A percentile compares a stretch with the other conserved stretches of the same genome.
Evolutionary conservation across 257 asterid species (phyloP).

Genomic region (Henckelia pumila): DNA sequence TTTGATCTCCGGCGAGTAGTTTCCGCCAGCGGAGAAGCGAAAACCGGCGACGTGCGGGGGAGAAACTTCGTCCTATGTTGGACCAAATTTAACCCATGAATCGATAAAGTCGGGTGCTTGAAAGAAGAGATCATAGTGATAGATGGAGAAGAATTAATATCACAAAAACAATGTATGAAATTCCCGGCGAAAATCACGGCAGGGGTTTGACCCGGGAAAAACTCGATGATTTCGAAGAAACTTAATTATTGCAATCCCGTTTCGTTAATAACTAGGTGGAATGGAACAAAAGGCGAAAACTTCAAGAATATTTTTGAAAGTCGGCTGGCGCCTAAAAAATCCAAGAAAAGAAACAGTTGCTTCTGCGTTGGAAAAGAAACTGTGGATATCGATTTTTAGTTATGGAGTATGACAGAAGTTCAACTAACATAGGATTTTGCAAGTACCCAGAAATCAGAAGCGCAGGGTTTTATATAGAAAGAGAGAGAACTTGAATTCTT

Average conservation of each 20-base stretch:
- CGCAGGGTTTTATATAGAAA: not conserved
- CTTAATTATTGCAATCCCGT: not conserved
- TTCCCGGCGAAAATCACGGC: conserved; percentile 8
- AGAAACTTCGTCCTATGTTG: conserved; percentile 27
- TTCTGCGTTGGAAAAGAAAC: not conserved
- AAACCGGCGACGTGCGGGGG: conserved; percentile 22
- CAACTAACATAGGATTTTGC: too few species aligned
- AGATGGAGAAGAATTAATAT: conserved; percentile 6
- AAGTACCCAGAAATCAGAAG: not conserved
- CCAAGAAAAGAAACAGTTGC: not conserved
- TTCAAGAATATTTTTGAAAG: too few species aligned
- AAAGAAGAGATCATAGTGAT: conserved; percentile 59
- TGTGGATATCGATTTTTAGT: not conserved
- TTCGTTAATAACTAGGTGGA: not conserved
- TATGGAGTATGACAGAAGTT: not conserved
- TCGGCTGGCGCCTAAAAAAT: not conserved
- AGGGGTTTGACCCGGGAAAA: not conserved
- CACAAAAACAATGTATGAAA: not conserved
- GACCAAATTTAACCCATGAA: conserved; percentile 41
- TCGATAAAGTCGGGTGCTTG: conserved; percentile 38
- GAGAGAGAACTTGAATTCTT: too few species aligned
- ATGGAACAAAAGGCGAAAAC: not conserved
- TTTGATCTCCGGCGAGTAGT: conserved; percentile 28
- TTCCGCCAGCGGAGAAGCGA: conserved; percentile 35
- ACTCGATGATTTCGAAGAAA: not conserved